A percentile compares a stretch with the other conserved stretches of the same genome.
Conservation (phyloP, 805 yeast genomes). For the Blastobotrys muscicola region DNA sequence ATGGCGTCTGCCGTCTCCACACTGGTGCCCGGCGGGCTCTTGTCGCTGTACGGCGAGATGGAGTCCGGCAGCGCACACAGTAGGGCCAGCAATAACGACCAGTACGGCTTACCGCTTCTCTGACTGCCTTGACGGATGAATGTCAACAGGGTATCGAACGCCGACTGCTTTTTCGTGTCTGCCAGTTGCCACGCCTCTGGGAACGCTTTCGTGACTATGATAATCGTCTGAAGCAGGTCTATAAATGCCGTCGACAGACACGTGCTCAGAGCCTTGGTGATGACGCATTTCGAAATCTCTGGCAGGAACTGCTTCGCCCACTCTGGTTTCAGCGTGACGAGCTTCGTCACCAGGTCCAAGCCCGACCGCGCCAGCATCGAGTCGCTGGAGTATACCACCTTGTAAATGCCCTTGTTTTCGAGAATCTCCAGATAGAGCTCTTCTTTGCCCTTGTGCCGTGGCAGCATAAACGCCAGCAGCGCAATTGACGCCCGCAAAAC, state of each 20-base stretch:
- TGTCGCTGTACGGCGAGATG: conserved; percentile 10
- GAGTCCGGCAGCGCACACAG: conserved; percentile 11
- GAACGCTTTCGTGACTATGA: conserved; percentile 36
- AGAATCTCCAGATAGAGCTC: conserved; percentile 29
- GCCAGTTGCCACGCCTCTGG: conserved; percentile 21
- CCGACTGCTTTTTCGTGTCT: conserved; percentile 9
- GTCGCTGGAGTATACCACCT: conserved; percentile 32
- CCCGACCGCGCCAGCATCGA: conserved; percentile 35
- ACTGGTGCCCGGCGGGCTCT: conserved; percentile 3
- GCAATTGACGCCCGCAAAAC: conserved; percentile 42
- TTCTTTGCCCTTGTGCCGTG: conserved; percentile 3
- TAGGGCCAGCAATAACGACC: conserved; percentile 16
- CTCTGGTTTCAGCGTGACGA: conserved; percentile 18
- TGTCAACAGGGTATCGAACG: conserved; percentile 13
- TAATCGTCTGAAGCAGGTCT: conserved; percentile 28
- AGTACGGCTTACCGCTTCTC: conserved; percentile 9
- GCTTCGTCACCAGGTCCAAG: conserved; percentile 30
- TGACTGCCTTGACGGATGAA: conserved; percentile 11
- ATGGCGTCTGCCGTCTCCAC: conserved; percentile 4
- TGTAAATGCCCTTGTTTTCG: conserved; percentile 37
- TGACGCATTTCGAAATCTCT: conserved; percentile 10
- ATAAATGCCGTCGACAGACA: conserved; percentile 13
- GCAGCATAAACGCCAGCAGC: conserved; percentile 33
- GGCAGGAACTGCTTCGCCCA: conserved; percentile 5
- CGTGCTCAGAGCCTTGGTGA: conserved; percentile 17